Evolutionary conservation across 2,329 filamentous ascomycete genomes (phyloP), one percentile per base, ranked within the genome.

Genomic region (Sporothrix luriei): DNA sequence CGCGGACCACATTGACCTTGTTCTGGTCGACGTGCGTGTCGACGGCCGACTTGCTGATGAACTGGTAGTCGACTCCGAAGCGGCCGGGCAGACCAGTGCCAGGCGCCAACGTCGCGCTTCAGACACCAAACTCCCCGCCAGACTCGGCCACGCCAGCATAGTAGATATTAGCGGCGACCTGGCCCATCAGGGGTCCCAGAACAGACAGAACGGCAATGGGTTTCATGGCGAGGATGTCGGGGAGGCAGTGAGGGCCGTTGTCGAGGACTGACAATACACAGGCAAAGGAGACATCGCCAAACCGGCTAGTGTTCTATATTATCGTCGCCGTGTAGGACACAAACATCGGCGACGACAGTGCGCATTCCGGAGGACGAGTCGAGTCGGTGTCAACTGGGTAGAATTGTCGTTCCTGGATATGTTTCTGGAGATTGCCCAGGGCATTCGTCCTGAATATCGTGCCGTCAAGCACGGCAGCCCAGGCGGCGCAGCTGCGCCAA

Each of bases 1-100:
- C 79, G 33, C 83, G 80, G 75, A 84, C 84, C 0, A 83, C 75
- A 71, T 84, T 84, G 68, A 78, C 72, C 76, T 82, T 81, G 74
- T 83, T 79, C 73, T 82, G 71, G 70, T 83, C 80, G 0, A 82
- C 80, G 71, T 81, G 81, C n/a, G 80, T 74, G 73, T 84, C 81
- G 16, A 84, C 76, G 14, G 79, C 80, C 10, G 76, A 75, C 72
- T 81, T 75, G 71, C 81, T 80, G 74, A 85, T 84, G 75, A 85
- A 85, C 9, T 79, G 74, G 74, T 85, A 85, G 69, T 85, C 83
- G 4, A 79, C 78, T 9, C 83, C 83, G 70, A 85, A 84, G 1
- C 76, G 75, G 0, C 84, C 83, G 0, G 83, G 84, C n/a, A 85
- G 76, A 0, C 82, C 82, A 9, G 78, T 80, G 1, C 81, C 81